Conservation (phyloP, 148 eudicot genomes). For the Linanthus parryae region DNA sequence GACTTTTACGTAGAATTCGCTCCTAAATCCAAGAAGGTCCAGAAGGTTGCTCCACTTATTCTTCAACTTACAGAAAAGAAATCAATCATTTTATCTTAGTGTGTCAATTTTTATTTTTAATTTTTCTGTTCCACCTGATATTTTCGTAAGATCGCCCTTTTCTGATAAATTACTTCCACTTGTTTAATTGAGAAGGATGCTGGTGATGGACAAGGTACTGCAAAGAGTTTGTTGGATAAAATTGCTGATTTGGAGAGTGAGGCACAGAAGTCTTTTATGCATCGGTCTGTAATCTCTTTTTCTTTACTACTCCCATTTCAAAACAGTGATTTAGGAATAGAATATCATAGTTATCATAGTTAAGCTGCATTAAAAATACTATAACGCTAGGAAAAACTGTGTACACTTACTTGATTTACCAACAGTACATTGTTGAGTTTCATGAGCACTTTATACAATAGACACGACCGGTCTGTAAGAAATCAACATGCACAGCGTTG, state of each 20-base stretch:
- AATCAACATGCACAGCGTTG: too few species aligned
- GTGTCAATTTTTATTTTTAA: too few species aligned
- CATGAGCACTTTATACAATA: too few species aligned
- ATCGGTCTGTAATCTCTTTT: slow-evolving; percentile 50
- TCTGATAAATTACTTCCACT: slow-evolving; percentile 7
- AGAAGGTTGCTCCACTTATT: slow-evolving; percentile 18
- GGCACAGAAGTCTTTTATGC: slow-evolving; percentile 98
- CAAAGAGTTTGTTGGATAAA: slow-evolving; percentile 67
- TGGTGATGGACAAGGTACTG: slow-evolving; percentile 87
- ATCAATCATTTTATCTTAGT: too few species aligned
- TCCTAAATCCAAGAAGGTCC: slow-evolving; percentile 31
- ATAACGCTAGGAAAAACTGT: too few species aligned
- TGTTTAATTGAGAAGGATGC: slow-evolving; percentile 38
- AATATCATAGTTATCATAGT: too few species aligned
- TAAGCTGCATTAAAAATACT: too few species aligned
- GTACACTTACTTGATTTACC: too few species aligned
- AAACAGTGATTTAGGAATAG: too few species aligned
- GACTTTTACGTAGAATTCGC: slow-evolving; percentile 75
- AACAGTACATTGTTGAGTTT: too few species aligned
- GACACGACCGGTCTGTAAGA: too few species aligned
- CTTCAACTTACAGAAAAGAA: too few species aligned
- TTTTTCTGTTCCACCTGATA: not conserved
- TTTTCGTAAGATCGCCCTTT: slow-evolving; percentile 3
- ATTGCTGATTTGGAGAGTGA: slow-evolving; percentile 89
- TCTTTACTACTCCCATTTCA: not conserved